Base-by-base conservation (phyloP, 2,329 filamentous ascomycete genomes). In the Trichoderma atrobrunneum region DNA sequence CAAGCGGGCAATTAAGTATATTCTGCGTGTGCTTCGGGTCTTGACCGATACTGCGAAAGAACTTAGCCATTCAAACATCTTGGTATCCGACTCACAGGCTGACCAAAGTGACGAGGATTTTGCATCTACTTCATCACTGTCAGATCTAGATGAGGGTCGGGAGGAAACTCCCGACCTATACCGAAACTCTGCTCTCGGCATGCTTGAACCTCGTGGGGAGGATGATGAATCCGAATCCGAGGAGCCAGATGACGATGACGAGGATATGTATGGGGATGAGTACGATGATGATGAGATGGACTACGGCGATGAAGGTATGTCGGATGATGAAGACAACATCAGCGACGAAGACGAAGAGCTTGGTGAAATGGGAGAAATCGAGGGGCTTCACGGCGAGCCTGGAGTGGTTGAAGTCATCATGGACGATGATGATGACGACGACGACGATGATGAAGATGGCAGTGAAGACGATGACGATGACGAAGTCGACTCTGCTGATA, bases 91-190 rank as follows among this genome's bases (percentile, higher is more conserved):
- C 10, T 87, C 90, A 12, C 88, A 90, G 6, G 90, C 91, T 61
- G 90, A 90, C 36, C 84, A 83, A 24, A 91, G 93, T 30, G 95
- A 97, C 62, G 95, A 97, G 74, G 95, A 98, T 60, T 93, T 97
- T 60, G 91, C 91, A 2, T 96, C 93, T 12, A 90, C 92, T 3
- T 97, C 94, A 5, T 97, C 95, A 1, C 89, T 97, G 28, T 98
- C 95, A 12, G 95, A 97, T 74, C 85, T 94, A 65, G 93, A 95
- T 54, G 93, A 95, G 73, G 91, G 93, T 71, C 91, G 94, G 59
- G 94, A 97, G 81, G 96, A 98, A 80, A 99, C 97, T 6, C 96
- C 97, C 34, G 96, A 99, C 82, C 87, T 99, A 24, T 98, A 98
- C 84, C 92, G 97, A 68, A 97, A 98, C 81, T 98, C 96, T 2